These are phyloP conservation scores for Paramecium caudatum DNA, from an alignment of 73 alveolate species.

Conservation along the genomic window DNA sequence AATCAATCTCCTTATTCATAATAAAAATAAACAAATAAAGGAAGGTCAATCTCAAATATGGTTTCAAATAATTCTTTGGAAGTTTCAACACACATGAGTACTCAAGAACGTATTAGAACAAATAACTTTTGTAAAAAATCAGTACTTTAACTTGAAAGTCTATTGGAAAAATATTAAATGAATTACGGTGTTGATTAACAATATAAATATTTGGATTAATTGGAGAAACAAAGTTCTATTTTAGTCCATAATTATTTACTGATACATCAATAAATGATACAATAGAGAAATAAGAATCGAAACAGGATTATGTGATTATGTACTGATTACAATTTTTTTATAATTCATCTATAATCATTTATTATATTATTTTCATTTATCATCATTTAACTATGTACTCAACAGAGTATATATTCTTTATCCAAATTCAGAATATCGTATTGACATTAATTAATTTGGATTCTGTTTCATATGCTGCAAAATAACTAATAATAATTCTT, in stretches of 20 bases:
- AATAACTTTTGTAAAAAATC: constrained; percentile 15
- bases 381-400: constrained; percentile 48
- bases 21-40: constrained; percentile 21
- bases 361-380: constrained; percentile 26
- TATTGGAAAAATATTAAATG: constrained; percentile 3
- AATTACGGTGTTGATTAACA: constrained; percentile 4
- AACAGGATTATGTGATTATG: too few species aligned
- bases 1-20: constrained; percentile 12
- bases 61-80: constrained; percentile 31
- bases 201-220: constrained; percentile 15
- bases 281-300: constrained; percentile 18
- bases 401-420: constrained; percentile 6
- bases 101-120: constrained; percentile 9
- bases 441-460: neutral
- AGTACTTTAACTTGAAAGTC: neutral
- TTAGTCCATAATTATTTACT: constrained; percentile 19
- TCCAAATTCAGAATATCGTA: neutral
- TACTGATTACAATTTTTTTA: too few species aligned
- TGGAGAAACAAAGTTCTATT: constrained; percentile 16
- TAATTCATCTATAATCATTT: constrained; percentile 3
- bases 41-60: constrained; percentile 58
- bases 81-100: neutral
- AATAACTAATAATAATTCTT: neutral
- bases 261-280: constrained; percentile 8
- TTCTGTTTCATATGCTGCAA: neutral